Conservation (phyloP, 1,284 basidiomycete species). For the Cutaneotrichosporon sp. region DNA sequence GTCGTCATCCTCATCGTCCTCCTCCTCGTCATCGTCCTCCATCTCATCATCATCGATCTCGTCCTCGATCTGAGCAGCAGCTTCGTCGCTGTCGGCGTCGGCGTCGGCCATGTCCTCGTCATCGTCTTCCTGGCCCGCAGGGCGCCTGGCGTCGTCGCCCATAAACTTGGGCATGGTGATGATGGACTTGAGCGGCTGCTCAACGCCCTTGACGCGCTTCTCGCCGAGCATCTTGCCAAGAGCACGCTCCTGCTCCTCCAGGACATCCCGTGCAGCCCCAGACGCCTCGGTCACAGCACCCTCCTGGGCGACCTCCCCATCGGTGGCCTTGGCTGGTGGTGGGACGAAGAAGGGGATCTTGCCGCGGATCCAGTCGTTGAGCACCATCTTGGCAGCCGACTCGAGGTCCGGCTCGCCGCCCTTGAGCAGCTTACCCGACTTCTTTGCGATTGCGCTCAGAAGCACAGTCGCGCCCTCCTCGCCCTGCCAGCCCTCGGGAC, state of each 20-base stretch:
- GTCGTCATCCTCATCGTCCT: conserved; percentile 55
- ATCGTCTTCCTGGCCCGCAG: conserved; percentile 35
- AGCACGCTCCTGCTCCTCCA: conserved; percentile 41
- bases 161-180: conserved; percentile 56
- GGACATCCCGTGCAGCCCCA: conserved; percentile 32
- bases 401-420: conserved; percentile 93
- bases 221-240: conserved; percentile 46
- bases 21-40: conserved; percentile 40
- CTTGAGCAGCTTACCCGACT: conserved; percentile 86
- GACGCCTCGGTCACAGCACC: conserved; percentile 29
- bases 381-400: conserved; percentile 86
- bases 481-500: conserved; percentile 54
- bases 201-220: conserved; percentile 54
- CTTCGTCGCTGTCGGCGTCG: conserved; percentile 35
- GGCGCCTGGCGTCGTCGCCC: conserved; percentile 46
- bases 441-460: conserved; percentile 77
- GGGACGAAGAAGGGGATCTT: conserved; percentile 57
- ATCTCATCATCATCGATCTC: conserved; percentile 55
- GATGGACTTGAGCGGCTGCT: conserved; percentile 56
- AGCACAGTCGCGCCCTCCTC: conserved; percentile 64
- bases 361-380: conserved; percentile 97
- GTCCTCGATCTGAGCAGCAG: conserved; percentile 46
- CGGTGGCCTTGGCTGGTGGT: conserved; percentile 49
- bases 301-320: conserved; percentile 24
- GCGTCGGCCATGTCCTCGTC: conserved; percentile 40